Evolutionary conservation across 2,329 filamentous ascomycete species (phyloP).

Genomic region (Dryadomyces quercivorus): DNA sequence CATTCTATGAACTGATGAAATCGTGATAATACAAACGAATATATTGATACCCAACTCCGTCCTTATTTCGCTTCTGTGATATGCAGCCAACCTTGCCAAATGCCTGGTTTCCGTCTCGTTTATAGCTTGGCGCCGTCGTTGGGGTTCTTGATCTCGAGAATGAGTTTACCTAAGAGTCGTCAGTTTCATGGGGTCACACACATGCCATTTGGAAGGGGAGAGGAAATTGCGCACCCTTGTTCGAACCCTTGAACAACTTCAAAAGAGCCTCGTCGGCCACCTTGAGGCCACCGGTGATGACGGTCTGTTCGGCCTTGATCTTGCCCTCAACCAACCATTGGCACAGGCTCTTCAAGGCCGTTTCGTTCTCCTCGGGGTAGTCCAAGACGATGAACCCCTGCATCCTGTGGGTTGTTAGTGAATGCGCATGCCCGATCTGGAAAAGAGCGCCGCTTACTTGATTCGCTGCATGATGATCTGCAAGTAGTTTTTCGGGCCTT

Average conservation of each 20-base stretch:
- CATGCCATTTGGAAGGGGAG: not conserved
- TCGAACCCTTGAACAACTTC: slow-evolving; percentile 54
- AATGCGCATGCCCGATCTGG: not conserved
- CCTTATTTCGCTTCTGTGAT: not conserved
- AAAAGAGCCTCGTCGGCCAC: slow-evolving; percentile 51
- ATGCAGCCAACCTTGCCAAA: not conserved
- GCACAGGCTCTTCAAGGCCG: slow-evolving; percentile 47
- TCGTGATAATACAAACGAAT: not conserved
- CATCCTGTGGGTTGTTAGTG: slow-evolving; percentile 25
- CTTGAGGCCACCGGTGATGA: slow-evolving; percentile 55
- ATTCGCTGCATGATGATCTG: slow-evolving; percentile 29
- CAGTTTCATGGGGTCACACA: not conserved
- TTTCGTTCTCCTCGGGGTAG: slow-evolving; percentile 42
- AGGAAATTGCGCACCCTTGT: slow-evolving; percentile 40
- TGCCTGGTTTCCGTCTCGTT: not conserved
- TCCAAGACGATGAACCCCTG: slow-evolving; percentile 65
- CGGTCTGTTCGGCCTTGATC: slow-evolving; percentile 58
- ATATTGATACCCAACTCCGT: not conserved
- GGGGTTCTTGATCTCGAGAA: slow-evolving; percentile 15
- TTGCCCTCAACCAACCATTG: slow-evolving; percentile 62
- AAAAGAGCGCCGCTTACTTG: slow-evolving; percentile 25
- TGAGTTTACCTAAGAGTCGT: slow-evolving; percentile 9
- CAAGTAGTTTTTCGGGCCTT: slow-evolving; percentile 35
- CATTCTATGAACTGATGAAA: not conserved
- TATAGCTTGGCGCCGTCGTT: slow-evolving; percentile 12